These are phyloP conservation scores for Kodamaea neixiangensis DNA, from an alignment of 805 yeast genomes.

Conservation along the genomic window DNA sequence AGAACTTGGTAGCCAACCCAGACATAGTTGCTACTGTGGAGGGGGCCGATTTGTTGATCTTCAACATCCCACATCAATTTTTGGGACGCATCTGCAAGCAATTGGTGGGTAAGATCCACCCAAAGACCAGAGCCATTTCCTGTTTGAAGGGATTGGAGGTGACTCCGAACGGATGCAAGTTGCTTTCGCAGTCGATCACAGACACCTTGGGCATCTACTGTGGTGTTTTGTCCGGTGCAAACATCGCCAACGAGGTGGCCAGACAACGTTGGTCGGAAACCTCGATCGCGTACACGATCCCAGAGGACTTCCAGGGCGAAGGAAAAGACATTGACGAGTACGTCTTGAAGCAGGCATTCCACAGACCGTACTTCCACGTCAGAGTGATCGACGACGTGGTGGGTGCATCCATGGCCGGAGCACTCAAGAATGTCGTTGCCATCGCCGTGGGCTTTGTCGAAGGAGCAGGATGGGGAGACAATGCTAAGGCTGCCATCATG, in stretches of 20 bases:
- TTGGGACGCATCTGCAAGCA: conserved; percentile 74
- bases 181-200: conserved; percentile 76
- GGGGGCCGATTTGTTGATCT: conserved; percentile 83
- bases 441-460: conserved; percentile 96
- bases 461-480: conserved; percentile 99
- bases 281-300: conserved; percentile 85
- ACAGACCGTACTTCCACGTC: conserved; percentile 98
- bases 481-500: conserved; percentile 97
- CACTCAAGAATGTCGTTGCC: conserved; percentile 94
- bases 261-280: conserved; percentile 96
- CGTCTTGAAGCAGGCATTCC: conserved; percentile 81
- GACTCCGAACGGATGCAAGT: conserved; percentile 77
- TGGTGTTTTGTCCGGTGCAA: conserved; percentile 97
- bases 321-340: conserved; percentile 73
- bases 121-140: conserved; percentile 81
- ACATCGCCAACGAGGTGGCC: conserved; percentile 96
- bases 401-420: conserved; percentile 96
- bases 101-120: conserved; percentile 72
- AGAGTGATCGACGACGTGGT: conserved; percentile 89
- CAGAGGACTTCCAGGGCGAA: conserved; percentile 64
- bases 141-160: conserved; percentile 96
- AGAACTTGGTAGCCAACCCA: conserved; percentile 87
- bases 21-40: conserved; percentile 72
- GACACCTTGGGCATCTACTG: conserved; percentile 83
- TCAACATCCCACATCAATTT: conserved; percentile 98